Evolutionary conservation across 768 basidiomycete species (phyloP).

Genomic region (Guyanaporus albipodus): DNA sequence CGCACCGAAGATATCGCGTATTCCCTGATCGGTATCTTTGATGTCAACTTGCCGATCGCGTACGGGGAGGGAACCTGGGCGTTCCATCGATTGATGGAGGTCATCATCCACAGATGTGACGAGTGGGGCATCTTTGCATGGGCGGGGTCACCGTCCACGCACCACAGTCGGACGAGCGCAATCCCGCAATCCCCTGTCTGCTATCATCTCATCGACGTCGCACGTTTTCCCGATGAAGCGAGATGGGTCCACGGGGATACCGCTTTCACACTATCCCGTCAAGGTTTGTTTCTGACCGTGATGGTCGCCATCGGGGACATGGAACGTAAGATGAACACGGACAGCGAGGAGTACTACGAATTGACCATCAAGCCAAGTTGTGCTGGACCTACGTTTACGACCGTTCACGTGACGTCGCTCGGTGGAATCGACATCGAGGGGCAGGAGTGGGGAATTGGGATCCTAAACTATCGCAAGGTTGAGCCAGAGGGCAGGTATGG

Average conservation of each 20-base stretch:
- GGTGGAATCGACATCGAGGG: not conserved
- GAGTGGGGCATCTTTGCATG: constrained; percentile 25
- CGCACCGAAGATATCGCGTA: constrained; percentile 24
- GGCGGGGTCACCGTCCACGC: constrained; percentile 15
- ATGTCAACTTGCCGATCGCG: constrained; percentile 17
- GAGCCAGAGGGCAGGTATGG: constrained; percentile 9
- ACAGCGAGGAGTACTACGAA: not conserved
- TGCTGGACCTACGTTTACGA: constrained; percentile 1
- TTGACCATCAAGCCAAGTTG: constrained; percentile 10
- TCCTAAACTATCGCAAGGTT: constrained; percentile 9
- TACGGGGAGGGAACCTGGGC: constrained; percentile 20
- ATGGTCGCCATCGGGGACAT: constrained; percentile 11
- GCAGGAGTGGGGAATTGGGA: constrained; percentile 9
- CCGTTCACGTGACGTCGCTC: not conserved
- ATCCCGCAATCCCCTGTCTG: constrained; percentile 16
- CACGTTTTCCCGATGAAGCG: constrained; percentile 4
- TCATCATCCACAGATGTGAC: constrained; percentile 19
- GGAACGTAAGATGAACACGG: not conserved
- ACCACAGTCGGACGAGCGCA: constrained; percentile 9
- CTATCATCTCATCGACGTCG: constrained; percentile 9
- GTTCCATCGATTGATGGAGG: constrained; percentile 25
- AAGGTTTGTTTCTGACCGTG: constrained; percentile 12
- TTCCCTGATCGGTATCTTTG: constrained; percentile 24
- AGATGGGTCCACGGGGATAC: constrained; percentile 16
- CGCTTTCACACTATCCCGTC: constrained; percentile 10